phyloP scores from a whole-genome alignment of 208 protist genomes.

The Acanthamoeba sp. region DNA sequence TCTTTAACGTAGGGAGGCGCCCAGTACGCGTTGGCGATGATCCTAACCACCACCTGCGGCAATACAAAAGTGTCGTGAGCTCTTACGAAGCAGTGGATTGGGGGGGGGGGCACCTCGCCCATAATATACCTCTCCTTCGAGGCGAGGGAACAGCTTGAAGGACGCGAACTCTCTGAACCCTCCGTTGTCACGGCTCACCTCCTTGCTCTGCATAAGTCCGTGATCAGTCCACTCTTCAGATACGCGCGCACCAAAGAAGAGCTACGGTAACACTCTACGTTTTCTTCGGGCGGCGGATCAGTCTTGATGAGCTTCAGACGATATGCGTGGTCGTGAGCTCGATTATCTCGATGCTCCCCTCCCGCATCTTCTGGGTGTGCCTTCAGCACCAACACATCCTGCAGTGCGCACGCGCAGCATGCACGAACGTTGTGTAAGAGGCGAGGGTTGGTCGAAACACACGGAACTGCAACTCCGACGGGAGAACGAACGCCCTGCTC shows the following conservation, averaged over 20 bases:
- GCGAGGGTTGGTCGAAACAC: background rate
- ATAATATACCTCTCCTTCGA: background rate
- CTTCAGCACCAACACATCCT: conserved; percentile 4
- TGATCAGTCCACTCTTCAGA: no score
- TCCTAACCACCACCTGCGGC: background rate
- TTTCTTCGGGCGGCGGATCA: background rate
- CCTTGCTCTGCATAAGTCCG: background rate
- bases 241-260: background rate
- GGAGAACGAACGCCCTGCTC: background rate
- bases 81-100: background rate
- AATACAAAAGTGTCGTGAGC: background rate
- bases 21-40: conserved; percentile 26
- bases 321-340: background rate
- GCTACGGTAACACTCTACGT: background rate
- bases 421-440: background rate
- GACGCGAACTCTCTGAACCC: conserved; percentile 6
- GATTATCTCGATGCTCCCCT: background rate
- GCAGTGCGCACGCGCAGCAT: no score
- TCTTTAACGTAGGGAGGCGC: background rate
- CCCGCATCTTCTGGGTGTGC: background rate
- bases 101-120: background rate
- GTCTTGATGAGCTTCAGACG: background rate
- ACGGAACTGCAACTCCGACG: no score
- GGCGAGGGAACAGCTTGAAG: conserved; percentile 1
- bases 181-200: background rate